Percentiles rank a stretch among this genome's conserved stretches.
Conservation (phyloP, 2,329 filamentous ascomycete genomes). For the Triangularia setosa region DNA sequence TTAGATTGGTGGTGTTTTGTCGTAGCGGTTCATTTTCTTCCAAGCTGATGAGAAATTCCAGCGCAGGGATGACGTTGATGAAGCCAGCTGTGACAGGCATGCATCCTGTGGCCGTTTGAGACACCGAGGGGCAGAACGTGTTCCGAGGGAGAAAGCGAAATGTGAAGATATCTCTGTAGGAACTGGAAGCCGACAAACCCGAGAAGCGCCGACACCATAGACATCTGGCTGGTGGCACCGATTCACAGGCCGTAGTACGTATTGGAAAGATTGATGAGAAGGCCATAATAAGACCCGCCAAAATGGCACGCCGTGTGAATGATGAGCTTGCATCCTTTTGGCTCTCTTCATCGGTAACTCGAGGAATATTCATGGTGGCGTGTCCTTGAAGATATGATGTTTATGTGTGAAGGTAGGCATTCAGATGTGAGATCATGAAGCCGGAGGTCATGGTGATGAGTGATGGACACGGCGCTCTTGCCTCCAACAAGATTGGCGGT, state of each 20-base stretch:
- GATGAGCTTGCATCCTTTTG: background rate
- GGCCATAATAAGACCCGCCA: background rate
- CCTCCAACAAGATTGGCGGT: background rate
- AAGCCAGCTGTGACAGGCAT: background rate
- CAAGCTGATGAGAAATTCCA: background rate
- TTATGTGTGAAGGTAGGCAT: background rate
- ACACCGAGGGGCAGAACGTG: background rate
- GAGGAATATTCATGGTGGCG: background rate
- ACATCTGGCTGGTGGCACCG: background rate
- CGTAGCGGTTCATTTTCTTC: background rate
- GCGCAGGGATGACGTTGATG: background rate
- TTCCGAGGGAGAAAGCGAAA: background rate
- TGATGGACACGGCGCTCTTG: background rate
- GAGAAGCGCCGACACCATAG: background rate
- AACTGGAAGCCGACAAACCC: background rate
- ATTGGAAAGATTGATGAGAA: background rate
- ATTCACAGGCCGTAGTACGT: background rate
- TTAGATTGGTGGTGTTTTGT: background rate
- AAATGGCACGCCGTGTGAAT: background rate
- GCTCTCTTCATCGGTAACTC: background rate
- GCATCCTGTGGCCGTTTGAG: background rate
- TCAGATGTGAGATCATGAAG: background rate
- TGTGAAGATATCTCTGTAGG: background rate
- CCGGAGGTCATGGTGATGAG: background rate
- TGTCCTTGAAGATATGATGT: background rate